Base-by-base conservation (phyloP, 306 rosid genomes). In the Comarum palustre region DNA sequence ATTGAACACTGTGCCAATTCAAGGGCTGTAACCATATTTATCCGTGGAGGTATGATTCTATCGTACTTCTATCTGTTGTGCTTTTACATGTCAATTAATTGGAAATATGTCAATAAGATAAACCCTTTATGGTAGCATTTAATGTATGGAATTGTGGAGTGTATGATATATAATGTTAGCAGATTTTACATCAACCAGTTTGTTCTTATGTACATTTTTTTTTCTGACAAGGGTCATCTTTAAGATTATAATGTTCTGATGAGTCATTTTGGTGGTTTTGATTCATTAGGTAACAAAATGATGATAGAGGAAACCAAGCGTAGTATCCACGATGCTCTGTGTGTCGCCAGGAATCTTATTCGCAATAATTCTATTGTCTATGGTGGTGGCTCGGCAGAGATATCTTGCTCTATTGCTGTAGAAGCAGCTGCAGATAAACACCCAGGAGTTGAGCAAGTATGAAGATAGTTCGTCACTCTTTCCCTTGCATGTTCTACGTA, bases 1-100 rank as follows among this genome's bases (percentile, higher is more conserved):
- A 88, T 95, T 76, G 99, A 95, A 81, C 99, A 86, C 74, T 91
- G 99, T 88, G 99, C 99, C 50, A 95, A 95, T 78, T 95, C 99
- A 65, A 88, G 85, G 84, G 99, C 97, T 69, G 97, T 91, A 29
- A 95, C 96, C 46, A 78, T 95, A 54, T 95, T 92, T 72, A 87
- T 90, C 74, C 96, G 97, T 47, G 99, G 99, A 79, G 99, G 99
- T 95, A 57, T 75, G 83, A 62, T 59, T 58, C 50, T 55, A 34
- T 17, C 0, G 32, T 29, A 7, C 64, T 36, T 38, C 19, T 1
- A 46, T 20, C 46, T 7, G 31, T 61, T 17, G 54, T 61, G 76
- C 63, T 55, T 43, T 10, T 50, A 55, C 66, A 50, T 74, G n/a
- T 8, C 55, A 27, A 36, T 36, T 5, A 51, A 13, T 27, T 69